Conservation (phyloP, 2,329 filamentous ascomycete genomes). For the Reticulascus tulasneorum region DNA sequence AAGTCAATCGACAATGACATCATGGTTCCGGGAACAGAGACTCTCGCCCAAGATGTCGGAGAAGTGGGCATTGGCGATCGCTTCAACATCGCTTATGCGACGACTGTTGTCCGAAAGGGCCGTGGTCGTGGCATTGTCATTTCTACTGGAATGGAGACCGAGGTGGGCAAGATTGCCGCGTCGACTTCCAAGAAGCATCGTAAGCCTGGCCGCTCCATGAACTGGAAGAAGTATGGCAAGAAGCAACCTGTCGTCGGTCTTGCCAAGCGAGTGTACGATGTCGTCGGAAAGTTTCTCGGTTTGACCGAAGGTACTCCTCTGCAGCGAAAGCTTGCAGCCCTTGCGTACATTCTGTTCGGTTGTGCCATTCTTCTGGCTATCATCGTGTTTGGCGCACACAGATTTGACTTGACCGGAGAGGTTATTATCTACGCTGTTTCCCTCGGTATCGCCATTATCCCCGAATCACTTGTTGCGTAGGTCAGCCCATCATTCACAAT, state of each 20-base stretch:
- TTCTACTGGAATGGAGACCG: slow-evolving; percentile 67
- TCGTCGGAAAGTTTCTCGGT: slow-evolving; percentile 55
- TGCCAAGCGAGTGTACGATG: slow-evolving; percentile 42
- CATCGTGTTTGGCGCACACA: slow-evolving; percentile 55
- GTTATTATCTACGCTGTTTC: slow-evolving; percentile 57
- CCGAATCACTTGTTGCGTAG: slow-evolving; percentile 60
- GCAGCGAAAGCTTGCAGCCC: slow-evolving; percentile 71
- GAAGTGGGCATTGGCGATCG: slow-evolving; percentile 67
- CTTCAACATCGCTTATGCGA: slow-evolving; percentile 71
- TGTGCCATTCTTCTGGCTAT: slow-evolving; percentile 59
- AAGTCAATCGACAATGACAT: slow-evolving; percentile 55
- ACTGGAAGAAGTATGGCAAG: slow-evolving; percentile 50
- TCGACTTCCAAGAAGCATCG: slow-evolving; percentile 49
- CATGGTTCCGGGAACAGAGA: slow-evolving; percentile 40
- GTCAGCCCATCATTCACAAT: slow-evolving; percentile 14
- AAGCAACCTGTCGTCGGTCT: slow-evolving; percentile 44
- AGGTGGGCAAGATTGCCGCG: slow-evolving; percentile 66
- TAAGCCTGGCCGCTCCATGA: slow-evolving; percentile 52
- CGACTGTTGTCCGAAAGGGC: slow-evolving; percentile 68
- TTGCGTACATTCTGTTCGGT: slow-evolving; percentile 72
- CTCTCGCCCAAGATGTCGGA: slow-evolving; percentile 34
- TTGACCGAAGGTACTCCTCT: slow-evolving; percentile 68
- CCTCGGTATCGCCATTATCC: slow-evolving; percentile 59
- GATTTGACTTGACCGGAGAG: slow-evolving; percentile 46
- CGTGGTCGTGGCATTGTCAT: slow-evolving; percentile 70